These are phyloP conservation scores for Pseudocercospora fuligena DNA, from an alignment of 2,329 filamentous ascomycete genomes.

Conservation along the genomic window DNA sequence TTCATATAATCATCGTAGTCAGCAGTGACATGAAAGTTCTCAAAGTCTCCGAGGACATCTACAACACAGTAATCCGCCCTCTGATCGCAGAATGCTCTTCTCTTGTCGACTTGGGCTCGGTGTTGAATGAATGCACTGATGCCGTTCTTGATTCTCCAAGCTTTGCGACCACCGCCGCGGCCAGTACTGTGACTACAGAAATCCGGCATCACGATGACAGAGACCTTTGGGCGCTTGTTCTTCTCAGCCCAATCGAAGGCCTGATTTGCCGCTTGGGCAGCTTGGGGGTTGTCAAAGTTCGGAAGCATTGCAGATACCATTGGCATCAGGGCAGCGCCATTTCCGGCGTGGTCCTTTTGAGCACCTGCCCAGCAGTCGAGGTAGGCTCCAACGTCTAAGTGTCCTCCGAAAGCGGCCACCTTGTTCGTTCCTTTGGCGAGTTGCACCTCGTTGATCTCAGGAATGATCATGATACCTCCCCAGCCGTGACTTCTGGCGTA, in stretches of 20 bases:
- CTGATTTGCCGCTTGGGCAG: background rate
- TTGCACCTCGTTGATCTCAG: slow-evolving; percentile 8
- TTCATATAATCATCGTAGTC: background rate
- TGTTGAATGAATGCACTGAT: background rate
- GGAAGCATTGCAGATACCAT: background rate
- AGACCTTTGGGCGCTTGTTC: background rate
- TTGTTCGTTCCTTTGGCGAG: background rate
- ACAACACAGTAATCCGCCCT: slow-evolving; percentile 3
- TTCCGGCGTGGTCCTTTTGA: background rate
- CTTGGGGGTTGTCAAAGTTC: background rate
- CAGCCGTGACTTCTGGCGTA: slow-evolving; percentile 1
- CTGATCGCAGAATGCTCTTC: background rate
- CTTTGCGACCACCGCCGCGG: background rate
- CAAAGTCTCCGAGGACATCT: slow-evolving; percentile 6
- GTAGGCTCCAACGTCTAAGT: slow-evolving; percentile 2
- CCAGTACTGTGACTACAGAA: background rate
- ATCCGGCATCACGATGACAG: slow-evolving; percentile 1
- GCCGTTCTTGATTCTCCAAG: background rate
- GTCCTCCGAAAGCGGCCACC: background rate
- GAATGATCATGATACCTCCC: slow-evolving; percentile 3
- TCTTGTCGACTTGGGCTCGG: background rate
- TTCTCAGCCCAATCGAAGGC: background rate
- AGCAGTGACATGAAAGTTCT: background rate
- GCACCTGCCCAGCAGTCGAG: slow-evolving; percentile 5
- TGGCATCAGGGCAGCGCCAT: background rate